A percentile compares a stretch with the other conserved stretches of the same genome.
Evolutionary conservation across 2,329 filamentous ascomycete genomes (phyloP).

Genomic region (Teratosphaeria pseudoeucalypti): DNA sequence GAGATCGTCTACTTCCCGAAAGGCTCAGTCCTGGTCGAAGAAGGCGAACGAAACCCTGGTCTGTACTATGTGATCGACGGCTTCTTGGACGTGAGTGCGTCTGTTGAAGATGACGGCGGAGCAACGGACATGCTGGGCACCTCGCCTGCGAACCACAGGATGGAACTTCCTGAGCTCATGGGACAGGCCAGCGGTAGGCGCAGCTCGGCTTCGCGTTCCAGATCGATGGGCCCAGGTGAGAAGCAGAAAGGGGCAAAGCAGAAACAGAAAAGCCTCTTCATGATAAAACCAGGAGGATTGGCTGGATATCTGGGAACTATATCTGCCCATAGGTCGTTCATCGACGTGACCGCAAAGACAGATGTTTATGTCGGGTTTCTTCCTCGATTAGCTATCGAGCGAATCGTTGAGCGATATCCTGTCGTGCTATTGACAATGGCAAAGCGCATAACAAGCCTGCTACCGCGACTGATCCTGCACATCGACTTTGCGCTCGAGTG

Average conservation of each 20-base stretch:
- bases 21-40: constrained; percentile 86
- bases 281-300: constrained; percentile 89
- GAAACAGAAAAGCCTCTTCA: constrained; percentile 59
- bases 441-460: constrained; percentile 78
- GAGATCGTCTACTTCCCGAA: constrained; percentile 98
- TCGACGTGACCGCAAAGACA: constrained; percentile 93
- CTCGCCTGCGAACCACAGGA: constrained; percentile 12
- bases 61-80: constrained; percentile 97
- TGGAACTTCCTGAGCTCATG: constrained; percentile 3
- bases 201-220: constrained; percentile 10
- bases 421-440: constrained; percentile 92
- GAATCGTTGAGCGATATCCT: constrained; percentile 86
- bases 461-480: constrained; percentile 83
- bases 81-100: constrained; percentile 88
- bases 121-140: constrained; percentile 36
- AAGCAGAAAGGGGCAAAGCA: constrained; percentile 34
- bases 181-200: constrained; percentile 4
- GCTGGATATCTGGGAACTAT: constrained; percentile 92
- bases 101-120: constrained; percentile 53
- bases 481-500: constrained; percentile 98
- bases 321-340: constrained; percentile 90
- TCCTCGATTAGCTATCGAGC: constrained; percentile 72
- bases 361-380: constrained; percentile 97
- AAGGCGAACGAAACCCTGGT: constrained; percentile 92
- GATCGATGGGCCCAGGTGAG: constrained; percentile 17